Conservation (phyloP, 1,139 yeast genomes). For the Spathaspora jeffriesii region DNA sequence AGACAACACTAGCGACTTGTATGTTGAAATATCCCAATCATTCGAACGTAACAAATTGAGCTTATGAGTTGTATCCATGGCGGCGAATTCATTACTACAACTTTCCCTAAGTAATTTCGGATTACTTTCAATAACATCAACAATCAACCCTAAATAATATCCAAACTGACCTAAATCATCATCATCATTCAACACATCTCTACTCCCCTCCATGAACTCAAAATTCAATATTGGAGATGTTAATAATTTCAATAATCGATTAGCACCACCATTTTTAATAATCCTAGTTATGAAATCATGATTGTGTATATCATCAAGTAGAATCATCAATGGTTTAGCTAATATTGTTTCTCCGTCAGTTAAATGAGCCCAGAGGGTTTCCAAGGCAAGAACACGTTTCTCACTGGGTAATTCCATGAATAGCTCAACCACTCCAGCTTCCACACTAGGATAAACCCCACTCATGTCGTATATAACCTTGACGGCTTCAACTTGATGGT, state of each 20-base stretch:
- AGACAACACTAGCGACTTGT: slow-evolving; percentile 54
- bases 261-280: slow-evolving; percentile 54
- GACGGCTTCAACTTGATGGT: slow-evolving; percentile 64
- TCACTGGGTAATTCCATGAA: slow-evolving; percentile 37
- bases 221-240: slow-evolving; percentile 50
- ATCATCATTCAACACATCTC: slow-evolving; percentile 17
- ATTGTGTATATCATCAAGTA: slow-evolving; percentile 61
- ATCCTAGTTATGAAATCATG: slow-evolving; percentile 58
- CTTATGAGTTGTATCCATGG: slow-evolving; percentile 47
- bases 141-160: slow-evolving; percentile 54
- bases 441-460: slow-evolving; percentile 43
- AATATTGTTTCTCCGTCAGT: slow-evolving; percentile 50
- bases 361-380: slow-evolving; percentile 63
- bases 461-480: slow-evolving; percentile 49
- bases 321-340: slow-evolving; percentile 64
- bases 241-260: slow-evolving; percentile 58
- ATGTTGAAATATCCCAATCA: slow-evolving; percentile 61
- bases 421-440: slow-evolving; percentile 58
- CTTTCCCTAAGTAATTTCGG: slow-evolving; percentile 40
- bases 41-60: slow-evolving; percentile 33
- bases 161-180: slow-evolving; percentile 63
- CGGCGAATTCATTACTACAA: slow-evolving; percentile 57
- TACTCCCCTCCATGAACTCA: slow-evolving; percentile 27
- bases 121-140: slow-evolving; percentile 51
- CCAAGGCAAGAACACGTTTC: slow-evolving; percentile 48